Evolutionary conservation across 345 rosid genomes (phyloP), one percentile per base, ranked within the genome.

Genomic region (Eucalyptus fibrosa): DNA sequence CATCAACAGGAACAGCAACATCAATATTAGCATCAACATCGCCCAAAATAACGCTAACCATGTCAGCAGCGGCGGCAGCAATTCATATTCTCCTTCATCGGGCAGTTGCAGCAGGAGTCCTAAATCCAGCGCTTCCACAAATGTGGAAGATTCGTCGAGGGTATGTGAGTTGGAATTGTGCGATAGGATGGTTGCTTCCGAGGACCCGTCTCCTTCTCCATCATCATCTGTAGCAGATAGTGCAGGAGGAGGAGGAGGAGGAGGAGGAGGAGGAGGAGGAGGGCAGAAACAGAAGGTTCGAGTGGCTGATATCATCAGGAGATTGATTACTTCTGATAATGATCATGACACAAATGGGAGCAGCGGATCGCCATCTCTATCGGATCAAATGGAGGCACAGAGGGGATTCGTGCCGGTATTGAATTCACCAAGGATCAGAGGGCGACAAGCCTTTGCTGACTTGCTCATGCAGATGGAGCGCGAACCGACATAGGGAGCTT

Each of bases 381-480:
- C 5, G 47, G 47, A 77, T 21, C 47, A 6, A 15, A 15, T 86
- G 44, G 88, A 23, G 44, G 32, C 59, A 34, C 88, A 86, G 62
- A 86, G n/a, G 30, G 45, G 44, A 26, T 86, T 91, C 86, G 91
- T 90, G 32, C 92, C 88, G 42, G 91, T 93, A 37, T 51, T 92
- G 56, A 91, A 90, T 90, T 89, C 94, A 6, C 97, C 97, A 13
- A 92, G 93, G 88, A 90, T 96, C 47, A 92, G 99, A 92, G 99
- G 99, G 12, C 89, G 99, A 85, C 98, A 95, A 92, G 99, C 98
- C 26, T 95, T 93, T 55, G 88, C 92, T n/a, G 97, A 96, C 91
- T 93, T 97, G 90, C 95, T 96, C 50, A 45, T 90, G 88, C 94
- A 89, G n/a, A 92, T 96, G 90, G 95, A 92, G 87, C 93, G 95